Base-by-base conservation (phyloP, 805 yeast species). In the Scheffersomyces lignosus region DNA sequence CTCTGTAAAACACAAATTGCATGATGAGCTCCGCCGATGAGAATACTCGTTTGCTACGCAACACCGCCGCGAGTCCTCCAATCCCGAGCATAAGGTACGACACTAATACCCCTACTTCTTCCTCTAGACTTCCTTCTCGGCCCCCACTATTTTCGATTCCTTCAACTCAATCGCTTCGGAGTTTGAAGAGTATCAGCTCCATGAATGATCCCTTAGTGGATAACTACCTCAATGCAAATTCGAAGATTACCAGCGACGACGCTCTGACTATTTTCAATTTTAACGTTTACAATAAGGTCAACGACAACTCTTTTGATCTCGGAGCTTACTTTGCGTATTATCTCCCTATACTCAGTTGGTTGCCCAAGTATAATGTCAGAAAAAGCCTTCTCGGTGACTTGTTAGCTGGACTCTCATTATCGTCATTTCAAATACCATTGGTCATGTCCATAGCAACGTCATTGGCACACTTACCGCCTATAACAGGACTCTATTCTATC, bases 391-490 rank as follows among this genome's bases (percentile, higher is more conserved):
- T 53, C 5, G 66, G 68, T 10, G 68, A 62, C 31, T 34, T 55
- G 13, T 42, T 62, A 10, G 68, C 68, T 8, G 66, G 68, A 0
- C 32, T 59, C 3, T 56, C 66, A 15, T 42, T 62, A 18, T 62
- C 66, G 4, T 54, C 60, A 18, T 62, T 62, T 45, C 68, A 61
- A 45, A 56, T 61, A 27, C 67, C 67, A 7, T 45, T 61, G 23
- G 62, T 81, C 75, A 72, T 82, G 74, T 77, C 85, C 2, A 84
- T 84, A 52, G 93, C 96, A 3, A 81, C 87, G 0, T 81, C 95
- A 0, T 69, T 89, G 30, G 95, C 96, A 2, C 87, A 82, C 49
- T 82, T 87, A 9, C 91, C 93, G 8, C 87, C 96, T 0, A 59
- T 83, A 2, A 78, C 84, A 45, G 96, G 96, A 0, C 66, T 90